These are phyloP conservation scores for Phytophthora hybrid DNA, from an alignment of 352 stramenopile genomes.

Conservation along the genomic window DNA sequence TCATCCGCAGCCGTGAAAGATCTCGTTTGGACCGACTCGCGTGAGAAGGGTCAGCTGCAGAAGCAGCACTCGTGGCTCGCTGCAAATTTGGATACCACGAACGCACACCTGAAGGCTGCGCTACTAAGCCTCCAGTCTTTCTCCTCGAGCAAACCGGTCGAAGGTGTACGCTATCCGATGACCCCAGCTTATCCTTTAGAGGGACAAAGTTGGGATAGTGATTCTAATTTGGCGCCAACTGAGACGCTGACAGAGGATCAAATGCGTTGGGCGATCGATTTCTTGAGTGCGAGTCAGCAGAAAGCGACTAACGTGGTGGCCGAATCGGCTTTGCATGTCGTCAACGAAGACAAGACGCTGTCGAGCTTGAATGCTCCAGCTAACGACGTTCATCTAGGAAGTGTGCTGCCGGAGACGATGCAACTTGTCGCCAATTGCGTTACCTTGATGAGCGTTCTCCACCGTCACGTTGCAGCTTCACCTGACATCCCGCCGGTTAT, in stretches of 20 bases:
- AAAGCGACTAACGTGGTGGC: conserved; percentile 45
- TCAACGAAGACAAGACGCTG: conserved; percentile 27
- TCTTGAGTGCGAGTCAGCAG: conserved; percentile 56
- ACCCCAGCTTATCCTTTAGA: conserved; percentile 17
- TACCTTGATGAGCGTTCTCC: conserved; percentile 65
- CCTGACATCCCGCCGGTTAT: conserved; percentile 52
- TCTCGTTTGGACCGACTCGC: conserved; percentile 23
- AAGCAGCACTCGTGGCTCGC: conserved; percentile 75
- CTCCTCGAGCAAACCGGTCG: conserved; percentile 19
- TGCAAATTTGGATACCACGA: conserved; percentile 74
- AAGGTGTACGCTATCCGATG: background rate
- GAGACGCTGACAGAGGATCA: conserved; percentile 55
- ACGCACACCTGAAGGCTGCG: conserved; percentile 59
- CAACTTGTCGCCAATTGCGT: conserved; percentile 65
- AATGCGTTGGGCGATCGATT: conserved; percentile 74
- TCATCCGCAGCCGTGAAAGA: conserved; percentile 41
- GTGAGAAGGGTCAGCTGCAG: conserved; percentile 51
- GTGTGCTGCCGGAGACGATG: conserved; percentile 49
- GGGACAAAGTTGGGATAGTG: background rate
- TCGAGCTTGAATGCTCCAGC: conserved; percentile 6
- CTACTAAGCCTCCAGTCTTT: conserved; percentile 71
- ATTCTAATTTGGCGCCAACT: conserved; percentile 17
- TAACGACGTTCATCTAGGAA: conserved; percentile 12
- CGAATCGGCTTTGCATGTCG: conserved; percentile 20
- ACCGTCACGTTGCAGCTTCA: conserved; percentile 26